These are phyloP conservation scores for Ophiostoma perfectum DNA, from an alignment of 2,329 filamentous ascomycete genomes.

Conservation along the genomic window DNA sequence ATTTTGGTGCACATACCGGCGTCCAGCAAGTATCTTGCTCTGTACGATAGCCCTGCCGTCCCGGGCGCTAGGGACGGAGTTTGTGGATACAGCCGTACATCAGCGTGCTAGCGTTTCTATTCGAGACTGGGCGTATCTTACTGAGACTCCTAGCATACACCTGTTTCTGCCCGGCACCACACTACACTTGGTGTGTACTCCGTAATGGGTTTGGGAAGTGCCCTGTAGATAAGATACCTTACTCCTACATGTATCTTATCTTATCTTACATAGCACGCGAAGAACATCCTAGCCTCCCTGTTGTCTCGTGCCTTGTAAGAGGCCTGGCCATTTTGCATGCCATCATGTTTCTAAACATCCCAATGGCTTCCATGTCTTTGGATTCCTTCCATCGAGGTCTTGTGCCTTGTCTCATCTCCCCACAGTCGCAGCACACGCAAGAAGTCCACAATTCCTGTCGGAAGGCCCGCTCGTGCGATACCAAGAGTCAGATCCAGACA, in stretches of 20 bases:
- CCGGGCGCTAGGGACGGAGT: slow-evolving; percentile 1
- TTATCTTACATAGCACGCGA: not conserved
- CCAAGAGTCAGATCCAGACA: no score
- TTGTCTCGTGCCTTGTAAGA: not conserved
- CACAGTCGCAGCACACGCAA: not conserved
- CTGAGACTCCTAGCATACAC: not conserved
- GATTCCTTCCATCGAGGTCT: no score
- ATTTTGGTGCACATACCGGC: not conserved
- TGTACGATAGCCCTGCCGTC: not conserved
- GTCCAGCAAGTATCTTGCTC: not conserved
- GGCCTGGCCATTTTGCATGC: not conserved
- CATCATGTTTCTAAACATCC: no score
- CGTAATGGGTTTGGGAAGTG: no score
- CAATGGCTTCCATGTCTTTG: no score
- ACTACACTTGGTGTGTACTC: no score
- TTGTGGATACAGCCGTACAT: slow-evolving; percentile 5
- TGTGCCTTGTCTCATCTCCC: no score
- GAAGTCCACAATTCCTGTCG: not conserved
- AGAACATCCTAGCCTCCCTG: not conserved
- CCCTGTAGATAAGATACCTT: no score
- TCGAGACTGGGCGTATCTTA: not conserved
- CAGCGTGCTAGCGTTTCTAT: not conserved
- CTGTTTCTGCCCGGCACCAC: no score
- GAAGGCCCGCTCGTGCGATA: not conserved
- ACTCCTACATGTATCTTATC: no score